Evolutionary conservation across 2,329 filamentous ascomycete species (phyloP), one percentile per base, ranked within the genome.

Genomic region (Pseudogymnoascus sp.): DNA sequence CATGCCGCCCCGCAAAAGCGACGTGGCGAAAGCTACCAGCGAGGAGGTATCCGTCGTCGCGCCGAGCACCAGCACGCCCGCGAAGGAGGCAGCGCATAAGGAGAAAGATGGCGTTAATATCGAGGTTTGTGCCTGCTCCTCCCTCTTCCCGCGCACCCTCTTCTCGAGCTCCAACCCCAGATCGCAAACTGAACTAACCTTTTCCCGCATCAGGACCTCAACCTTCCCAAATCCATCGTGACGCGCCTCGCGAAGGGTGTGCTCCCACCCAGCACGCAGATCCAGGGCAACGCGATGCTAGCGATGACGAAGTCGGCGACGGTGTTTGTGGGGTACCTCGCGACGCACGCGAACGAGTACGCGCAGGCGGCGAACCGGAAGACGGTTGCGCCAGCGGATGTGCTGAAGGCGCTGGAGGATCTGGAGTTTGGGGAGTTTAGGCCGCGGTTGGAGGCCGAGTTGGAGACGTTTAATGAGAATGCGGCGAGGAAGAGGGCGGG

Each of bases 271-370:
- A 92, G 92, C 72, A 92, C 90, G 4, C 88, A 91, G 75, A 90
- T 93, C 58, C 89, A 93, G 73, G 90, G 87, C 70, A 91, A 92
- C 76, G 90, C 90, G 42, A 83, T 92, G 62, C 76, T 91, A 60
- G 90, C 90, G 8, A 82, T 94, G 77, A 88, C 84, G 67, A 92
- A 92, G 76, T 89, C 88, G 74, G 88, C 90, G 6, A 92, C 89
- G 1, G 86, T 94, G 0, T 94, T 94, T 71, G 88, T 94, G 68
- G 93, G 85, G 75, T 90, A 92, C 73, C 78, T 94, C 33, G 87
- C 89, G 49, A 82, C 84, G 65, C 83, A 86, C 65, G 88, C 90
- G 49, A 91, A 91, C 69, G 87, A 91, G 68, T 81, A 86, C 69
- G 90, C 90, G 5, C 74, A 81, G 60, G 76, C 76, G 58, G 80